Percentiles rank a stretch among this genome's conserved stretches.
phyloP scores from a whole-genome alignment of 306 rosid genomes.

The Alnus glutinosa region DNA sequence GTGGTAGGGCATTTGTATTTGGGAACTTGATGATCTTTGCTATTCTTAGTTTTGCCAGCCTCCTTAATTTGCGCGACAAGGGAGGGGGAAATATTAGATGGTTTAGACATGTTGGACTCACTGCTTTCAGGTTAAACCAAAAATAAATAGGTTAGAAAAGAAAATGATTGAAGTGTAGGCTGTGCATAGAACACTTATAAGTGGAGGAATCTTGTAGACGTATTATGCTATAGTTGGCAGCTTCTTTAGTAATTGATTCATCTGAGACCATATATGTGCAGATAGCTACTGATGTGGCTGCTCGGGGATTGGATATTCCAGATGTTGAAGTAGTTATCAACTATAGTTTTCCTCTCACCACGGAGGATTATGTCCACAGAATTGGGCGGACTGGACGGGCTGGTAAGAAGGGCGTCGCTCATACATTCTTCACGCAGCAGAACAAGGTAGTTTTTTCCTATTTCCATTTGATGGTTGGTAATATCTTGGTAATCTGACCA shows the following conservation, averaged over 20 bases:
- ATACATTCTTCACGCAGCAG: conserved; percentile 82
- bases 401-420: conserved; percentile 95
- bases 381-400: conserved; percentile 98
- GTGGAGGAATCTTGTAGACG: not conserved
- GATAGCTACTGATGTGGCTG: conserved; percentile 99
- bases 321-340: conserved; percentile 96
- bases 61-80: no score
- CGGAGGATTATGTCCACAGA: conserved; percentile 94
- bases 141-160: not conserved
- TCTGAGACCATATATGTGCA: conserved; percentile 32
- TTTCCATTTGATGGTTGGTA: not conserved
- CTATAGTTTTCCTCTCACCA: conserved; percentile 89
- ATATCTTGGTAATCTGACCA: not conserved
- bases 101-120: no score
- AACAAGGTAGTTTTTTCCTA: conserved; percentile 60
- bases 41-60: no score
- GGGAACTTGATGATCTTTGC: no score
- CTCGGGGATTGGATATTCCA: conserved; percentile 96
- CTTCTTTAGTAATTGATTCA: not conserved
- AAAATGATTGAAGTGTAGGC: not conserved
- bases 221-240: not conserved
- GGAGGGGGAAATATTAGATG: no score
- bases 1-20: no score
- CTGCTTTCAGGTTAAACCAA: not conserved
- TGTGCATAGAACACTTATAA: no score